These are phyloP conservation scores for Buxus sempervirens DNA, from an alignment of 164 flowering plant species.

Conservation along the genomic window DNA sequence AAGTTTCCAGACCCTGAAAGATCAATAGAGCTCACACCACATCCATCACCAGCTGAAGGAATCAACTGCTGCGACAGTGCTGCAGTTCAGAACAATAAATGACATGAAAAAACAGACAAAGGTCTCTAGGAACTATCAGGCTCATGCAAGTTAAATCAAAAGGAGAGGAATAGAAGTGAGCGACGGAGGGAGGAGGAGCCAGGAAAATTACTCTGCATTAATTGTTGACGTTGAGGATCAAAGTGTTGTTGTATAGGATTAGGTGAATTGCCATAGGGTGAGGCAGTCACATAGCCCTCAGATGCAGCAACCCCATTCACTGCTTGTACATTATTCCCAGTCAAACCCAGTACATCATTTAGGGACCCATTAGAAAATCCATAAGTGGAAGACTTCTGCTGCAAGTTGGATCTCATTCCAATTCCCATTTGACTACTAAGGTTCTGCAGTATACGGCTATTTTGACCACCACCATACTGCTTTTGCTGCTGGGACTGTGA, in stretches of 20 bases:
- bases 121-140: neutral
- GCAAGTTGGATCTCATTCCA: slow-evolving; percentile 64
- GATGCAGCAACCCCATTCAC: slow-evolving; percentile 58
- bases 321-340: slow-evolving; percentile 50
- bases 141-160: neutral
- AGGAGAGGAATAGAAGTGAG: slow-evolving; percentile 5
- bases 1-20: slow-evolving; percentile 63
- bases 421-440: slow-evolving; percentile 70
- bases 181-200: slow-evolving; percentile 12
- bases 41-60: slow-evolving; percentile 58
- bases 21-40: slow-evolving; percentile 49
- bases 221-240: slow-evolving; percentile 59
- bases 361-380: slow-evolving; percentile 58
- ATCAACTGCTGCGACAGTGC: slow-evolving; percentile 23
- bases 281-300: slow-evolving; percentile 51
- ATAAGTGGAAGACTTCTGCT: slow-evolving; percentile 52
- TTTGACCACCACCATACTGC: slow-evolving; percentile 65
- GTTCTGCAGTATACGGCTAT: slow-evolving; percentile 64
- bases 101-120: neutral
- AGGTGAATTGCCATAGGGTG: slow-evolving; percentile 47
- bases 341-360: slow-evolving; percentile 62
- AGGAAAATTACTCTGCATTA: slow-evolving; percentile 46
- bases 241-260: slow-evolving; percentile 52
- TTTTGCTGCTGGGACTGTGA: slow-evolving; percentile 63
- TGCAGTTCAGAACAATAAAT: slow-evolving; percentile 8